phyloP scores from a whole-genome alignment of 345 rosid species.

The Eutrema japonicum region DNA sequence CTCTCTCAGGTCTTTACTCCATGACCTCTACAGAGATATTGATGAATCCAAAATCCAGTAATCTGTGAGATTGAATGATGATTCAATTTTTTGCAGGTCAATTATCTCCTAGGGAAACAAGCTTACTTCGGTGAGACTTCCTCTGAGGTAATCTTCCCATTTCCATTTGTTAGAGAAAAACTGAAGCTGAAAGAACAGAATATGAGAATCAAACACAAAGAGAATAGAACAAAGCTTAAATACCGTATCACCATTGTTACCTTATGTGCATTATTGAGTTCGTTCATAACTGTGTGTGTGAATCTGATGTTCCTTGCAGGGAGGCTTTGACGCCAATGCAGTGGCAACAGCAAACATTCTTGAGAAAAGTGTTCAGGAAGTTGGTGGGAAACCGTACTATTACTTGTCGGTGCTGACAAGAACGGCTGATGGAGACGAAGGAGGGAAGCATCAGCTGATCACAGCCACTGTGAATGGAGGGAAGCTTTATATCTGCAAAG shows the following conservation, averaged over 20 bases:
- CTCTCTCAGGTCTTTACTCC: conserved; percentile 58
- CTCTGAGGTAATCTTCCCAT: conserved; percentile 64
- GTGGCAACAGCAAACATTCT: conserved; percentile 94
- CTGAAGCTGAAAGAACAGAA: neutral
- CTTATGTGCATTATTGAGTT: conserved; percentile 17
- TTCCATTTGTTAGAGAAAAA: neutral
- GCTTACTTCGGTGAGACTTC: conserved; percentile 70
- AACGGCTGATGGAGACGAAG: conserved; percentile 98
- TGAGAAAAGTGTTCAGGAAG: conserved; percentile 51
- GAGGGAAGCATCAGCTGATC: conserved; percentile 89
- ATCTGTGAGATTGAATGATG: conserved; percentile 5
- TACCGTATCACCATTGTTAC: conserved; percentile 11
- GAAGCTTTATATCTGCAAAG: conserved; percentile 94
- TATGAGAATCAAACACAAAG: conserved; percentile 9
- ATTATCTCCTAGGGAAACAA: conserved; percentile 86
- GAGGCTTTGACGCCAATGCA: conserved; percentile 71
- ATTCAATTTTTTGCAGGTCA: conserved; percentile 55
- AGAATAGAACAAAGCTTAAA: neutral
- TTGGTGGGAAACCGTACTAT: conserved; percentile 69
- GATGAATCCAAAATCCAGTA: neutral
- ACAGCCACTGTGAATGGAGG: conserved; percentile 77
- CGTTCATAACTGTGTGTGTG: conserved; percentile 11
- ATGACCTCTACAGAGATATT: neutral
- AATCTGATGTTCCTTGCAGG: conserved; percentile 50
- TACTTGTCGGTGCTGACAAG: conserved; percentile 76